Evolutionary conservation across 345 rosid genomes (phyloP), one percentile per base, ranked within the genome.

Genomic region (Theobroma cacao): DNA sequence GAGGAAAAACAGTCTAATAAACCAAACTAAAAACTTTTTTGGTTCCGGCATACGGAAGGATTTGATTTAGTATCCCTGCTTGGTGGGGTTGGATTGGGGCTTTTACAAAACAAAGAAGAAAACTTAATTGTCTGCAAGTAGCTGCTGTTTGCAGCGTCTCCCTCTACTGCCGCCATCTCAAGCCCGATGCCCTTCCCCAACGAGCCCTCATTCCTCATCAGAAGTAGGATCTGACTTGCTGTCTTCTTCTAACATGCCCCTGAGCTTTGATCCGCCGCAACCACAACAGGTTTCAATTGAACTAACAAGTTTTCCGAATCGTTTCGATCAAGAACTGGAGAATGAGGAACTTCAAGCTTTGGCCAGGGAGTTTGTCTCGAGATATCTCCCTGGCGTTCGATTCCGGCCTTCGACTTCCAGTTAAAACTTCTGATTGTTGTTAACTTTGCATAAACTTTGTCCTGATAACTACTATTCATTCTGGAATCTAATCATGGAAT

Each of bases 301-400:
- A 48, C 31, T 75, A 13, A 18, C 77, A 4, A 80, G n/a, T 41
- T 53, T 28, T 41, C 55, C 47, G 30, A 47, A 71, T 71, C 45
- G 76, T 48, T 50, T 64, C 14, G 82, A 79, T 78, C 82, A 80
- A 47, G 86, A 75, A 43, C 1, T 68, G 17, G 76, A 78, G 4
- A 81, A 84, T 1, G 85, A 75, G 1, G 86, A 89, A 56, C 86
- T 88, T 43, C 91, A 87, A 40, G 82, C 80, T 0, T 74, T 90
- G 55, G 84, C 91, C 53, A 84, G 82, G 48, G 91, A 89, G 17
- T 86, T 90, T 55, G 82, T 88, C 59, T 80, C 87, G n/a, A 81
- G 72, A 65, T 87, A 86, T 80, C 80, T 91, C 48, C 86, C 88
- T 0, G 86, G 82, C 7, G 91, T 72, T 6, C 82, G 80, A 52